A percentile compares a stretch with the other conserved stretches of the same genome.
Evolutionary conservation across 2,329 filamentous ascomycete species (phyloP).

Genomic region (Ascochyta lentis): DNA sequence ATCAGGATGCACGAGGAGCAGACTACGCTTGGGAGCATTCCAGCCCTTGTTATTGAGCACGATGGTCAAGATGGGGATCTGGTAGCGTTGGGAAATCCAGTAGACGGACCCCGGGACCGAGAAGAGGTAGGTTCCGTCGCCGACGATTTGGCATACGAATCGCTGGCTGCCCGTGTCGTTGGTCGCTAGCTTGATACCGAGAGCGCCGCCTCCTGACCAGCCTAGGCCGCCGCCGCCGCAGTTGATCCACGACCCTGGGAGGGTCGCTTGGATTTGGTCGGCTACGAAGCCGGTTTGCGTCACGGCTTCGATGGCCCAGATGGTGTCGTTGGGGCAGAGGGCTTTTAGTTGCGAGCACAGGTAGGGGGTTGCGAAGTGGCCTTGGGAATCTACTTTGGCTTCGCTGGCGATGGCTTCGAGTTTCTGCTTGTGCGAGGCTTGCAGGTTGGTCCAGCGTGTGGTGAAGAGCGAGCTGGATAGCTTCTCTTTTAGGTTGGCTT

Average conservation of each 20-base stretch:
- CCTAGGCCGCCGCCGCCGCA: conserved; percentile 82
- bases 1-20: conserved; percentile 70
- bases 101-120: conserved; percentile 70
- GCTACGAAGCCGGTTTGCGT: conserved; percentile 72
- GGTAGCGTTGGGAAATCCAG: conserved; percentile 71
- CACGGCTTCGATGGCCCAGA: conserved; percentile 80
- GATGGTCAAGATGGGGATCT: conserved; percentile 70
- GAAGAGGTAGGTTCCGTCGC: conserved; percentile 73
- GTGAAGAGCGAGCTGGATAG: conserved; percentile 52
- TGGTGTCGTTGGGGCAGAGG: conserved; percentile 67
- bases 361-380: conserved; percentile 67
- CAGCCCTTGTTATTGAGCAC: conserved; percentile 75
- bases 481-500: conserved; percentile 47
- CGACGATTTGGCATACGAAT: conserved; percentile 61
- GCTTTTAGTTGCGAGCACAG: conserved; percentile 63
- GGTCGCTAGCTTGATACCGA: conserved; percentile 77
- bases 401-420: conserved; percentile 66
- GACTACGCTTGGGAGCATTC: conserved; percentile 68
- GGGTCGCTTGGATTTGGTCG: conserved; percentile 72
- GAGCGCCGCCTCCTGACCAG: conserved; percentile 76
- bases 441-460: conserved; percentile 62
- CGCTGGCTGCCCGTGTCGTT: conserved; percentile 55
- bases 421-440: conserved; percentile 64
- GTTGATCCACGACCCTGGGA: conserved; percentile 79
- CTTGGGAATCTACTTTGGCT: conserved; percentile 66